phyloP scores from a whole-genome alignment of 2,329 filamentous ascomycete genomes.

The Penicillium sp. region DNA sequence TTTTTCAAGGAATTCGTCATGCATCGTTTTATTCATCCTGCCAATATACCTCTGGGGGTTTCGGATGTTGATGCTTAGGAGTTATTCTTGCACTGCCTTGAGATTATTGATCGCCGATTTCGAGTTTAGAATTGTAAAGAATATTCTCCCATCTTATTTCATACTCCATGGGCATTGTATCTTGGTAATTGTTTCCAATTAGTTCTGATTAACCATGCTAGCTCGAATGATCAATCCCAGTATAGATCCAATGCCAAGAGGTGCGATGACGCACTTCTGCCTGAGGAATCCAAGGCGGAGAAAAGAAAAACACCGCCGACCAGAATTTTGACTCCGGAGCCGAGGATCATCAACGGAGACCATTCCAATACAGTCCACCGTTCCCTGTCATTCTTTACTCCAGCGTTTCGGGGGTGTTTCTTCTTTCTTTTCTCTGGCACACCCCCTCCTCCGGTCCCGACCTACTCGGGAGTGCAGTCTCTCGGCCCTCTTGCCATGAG shows the following conservation, averaged over 20 bases:
- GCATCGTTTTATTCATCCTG: constrained; percentile 12
- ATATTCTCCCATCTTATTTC: too few relatives aligned
- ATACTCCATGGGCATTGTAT: too few relatives aligned
- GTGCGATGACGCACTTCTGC: constrained; percentile 15
- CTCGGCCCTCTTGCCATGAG: constrained; percentile 47
- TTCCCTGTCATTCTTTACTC: constrained; percentile 18
- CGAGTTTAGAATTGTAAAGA: too few relatives aligned
- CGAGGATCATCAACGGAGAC: constrained; percentile 5
- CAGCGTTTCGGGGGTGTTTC: constrained; percentile 14
- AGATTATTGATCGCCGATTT: too few relatives aligned
- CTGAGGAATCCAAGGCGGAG: constrained; percentile 25
- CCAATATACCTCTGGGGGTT: constrained; percentile 1
- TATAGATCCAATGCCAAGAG: not conserved
- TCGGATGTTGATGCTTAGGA: not conserved
- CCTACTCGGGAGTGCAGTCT: constrained; percentile 29
- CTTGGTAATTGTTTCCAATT: too few relatives aligned
- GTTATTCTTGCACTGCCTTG: too few relatives aligned
- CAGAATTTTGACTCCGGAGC: constrained; percentile 29
- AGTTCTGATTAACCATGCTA: too few relatives aligned
- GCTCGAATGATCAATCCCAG: too few relatives aligned
- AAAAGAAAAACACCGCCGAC: constrained; percentile 30
- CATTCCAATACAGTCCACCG: not conserved
- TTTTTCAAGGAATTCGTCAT: constrained; percentile 15
- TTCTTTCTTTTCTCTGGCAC: constrained; percentile 14
- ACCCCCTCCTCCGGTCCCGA: constrained; percentile 27